Evolutionary conservation across 192 early-diverging fungal species (phyloP), one percentile per base, ranked within the genome.

Genomic region (Chytriomyces sp.): DNA sequence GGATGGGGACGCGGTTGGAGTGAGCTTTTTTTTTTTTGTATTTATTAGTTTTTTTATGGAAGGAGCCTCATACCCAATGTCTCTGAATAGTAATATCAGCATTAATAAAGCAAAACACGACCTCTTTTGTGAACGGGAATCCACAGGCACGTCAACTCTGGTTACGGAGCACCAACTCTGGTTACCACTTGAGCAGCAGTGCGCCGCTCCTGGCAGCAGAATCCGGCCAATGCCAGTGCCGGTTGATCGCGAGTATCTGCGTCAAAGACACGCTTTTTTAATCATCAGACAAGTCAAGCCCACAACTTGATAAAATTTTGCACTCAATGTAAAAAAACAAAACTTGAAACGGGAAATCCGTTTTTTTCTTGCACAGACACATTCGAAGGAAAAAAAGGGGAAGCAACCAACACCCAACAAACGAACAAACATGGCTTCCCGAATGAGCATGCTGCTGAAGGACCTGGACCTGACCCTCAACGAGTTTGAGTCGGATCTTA

Each of bases 361-460:
- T 5, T 2, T 13, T 57, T 20, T 8, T 2, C 3, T 57, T 57
- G 53, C 53, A 5, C 16, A n/a, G 53, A n/a, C 13, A n/a, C 9
- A 18, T 18, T 8, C 18, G 50, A 18, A 18, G 18, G 9, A 53
- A 18, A 53, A 18, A 53, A 53, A 18, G 18, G 18, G 18, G 50
- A 18, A 8, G 18, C 18, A 18, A 53, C 50, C 9, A 8, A 53
- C 50, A 53, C 50, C 50, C 50, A 53, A 10, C 50, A 8, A 53
- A 18, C 50, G 9, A 18, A 10, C 50, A 53, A 8, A 53, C 16
- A 57, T 20, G 53, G 16, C 53, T 5, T 57, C 53, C 20, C 53
- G 53, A n/a, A 57, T 57, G 53, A 57, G 53, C 53, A 57, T 57
- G 53, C 53, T 57, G 53, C 53, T 57, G 16, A 57, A 57, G 53